phyloP scores from a whole-genome alignment of 2,329 filamentous ascomycete species.

The Cadophora luteo-olivacea region DNA sequence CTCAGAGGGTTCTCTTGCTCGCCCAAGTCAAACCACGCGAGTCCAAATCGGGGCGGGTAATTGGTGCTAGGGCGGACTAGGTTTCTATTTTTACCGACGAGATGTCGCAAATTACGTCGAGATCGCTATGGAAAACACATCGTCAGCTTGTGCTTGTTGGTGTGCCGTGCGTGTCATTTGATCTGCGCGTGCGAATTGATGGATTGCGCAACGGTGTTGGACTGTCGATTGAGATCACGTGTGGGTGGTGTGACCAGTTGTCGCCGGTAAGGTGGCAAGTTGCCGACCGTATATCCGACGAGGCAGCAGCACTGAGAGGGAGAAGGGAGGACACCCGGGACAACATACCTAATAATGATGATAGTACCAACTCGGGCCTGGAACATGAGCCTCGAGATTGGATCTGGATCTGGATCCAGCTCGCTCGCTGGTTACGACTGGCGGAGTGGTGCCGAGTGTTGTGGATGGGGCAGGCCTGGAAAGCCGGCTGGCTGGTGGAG shows the following conservation, averaged over 20 bases:
- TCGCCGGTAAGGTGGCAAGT: conserved; percentile 20
- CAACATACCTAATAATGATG: conserved; percentile 25
- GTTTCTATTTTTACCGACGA: conserved; percentile 2
- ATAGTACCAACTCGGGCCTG: conserved; percentile 4
- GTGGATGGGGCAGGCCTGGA: conserved; percentile 22
- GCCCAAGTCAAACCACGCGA: conserved; percentile 21
- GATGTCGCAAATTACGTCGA: conserved; percentile 1
- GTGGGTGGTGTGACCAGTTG: conserved; percentile 12
- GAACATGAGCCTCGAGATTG: conserved; percentile 26
- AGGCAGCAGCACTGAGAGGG: conserved; percentile 5
- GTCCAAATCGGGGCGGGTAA: conserved; percentile 19
- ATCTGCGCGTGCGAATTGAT: not conserved
- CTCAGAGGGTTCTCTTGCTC: conserved; percentile 23
- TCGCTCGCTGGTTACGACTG: conserved; percentile 1
- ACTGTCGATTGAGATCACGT: conserved; percentile 2
- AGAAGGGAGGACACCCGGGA: conserved; percentile 8
- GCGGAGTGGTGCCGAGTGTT: conserved; percentile 29
- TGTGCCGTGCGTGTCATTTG: conserved; percentile 19
- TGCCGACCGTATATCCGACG: not conserved
- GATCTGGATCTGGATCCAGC: conserved; percentile 10
- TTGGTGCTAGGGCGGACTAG: not conserved
- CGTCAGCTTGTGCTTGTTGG: conserved; percentile 18
- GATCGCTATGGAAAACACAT: conserved; percentile 17
- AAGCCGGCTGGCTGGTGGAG: conserved; percentile 21
- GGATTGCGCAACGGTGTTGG: conserved; percentile 5